A percentile compares a stretch with the other conserved stretches of the same genome.
Evolutionary conservation across 352 stramenopile species (phyloP).

Genomic region (Phytophthora fragariae): DNA sequence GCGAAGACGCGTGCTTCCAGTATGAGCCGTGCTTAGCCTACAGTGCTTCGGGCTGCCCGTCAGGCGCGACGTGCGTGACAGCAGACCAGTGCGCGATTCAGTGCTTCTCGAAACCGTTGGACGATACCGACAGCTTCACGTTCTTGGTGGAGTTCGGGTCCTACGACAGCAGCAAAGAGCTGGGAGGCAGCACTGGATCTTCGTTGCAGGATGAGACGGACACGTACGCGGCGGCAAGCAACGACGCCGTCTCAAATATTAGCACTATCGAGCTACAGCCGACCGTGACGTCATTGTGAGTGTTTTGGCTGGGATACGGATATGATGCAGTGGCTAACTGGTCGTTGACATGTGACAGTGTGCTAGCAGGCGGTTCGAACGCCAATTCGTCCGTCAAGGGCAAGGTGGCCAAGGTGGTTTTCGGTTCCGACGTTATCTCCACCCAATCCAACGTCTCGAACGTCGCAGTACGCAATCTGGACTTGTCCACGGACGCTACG

Average conservation of each 20-base stretch:
- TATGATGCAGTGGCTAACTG: neutral
- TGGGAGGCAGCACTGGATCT: slow-evolving; percentile 16
- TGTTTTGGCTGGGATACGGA: neutral
- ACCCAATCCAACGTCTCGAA: slow-evolving; percentile 35
- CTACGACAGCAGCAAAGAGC: slow-evolving; percentile 39
- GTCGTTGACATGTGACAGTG: slow-evolving; percentile 16
- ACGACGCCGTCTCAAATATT: slow-evolving; percentile 43
- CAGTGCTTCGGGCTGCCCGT: slow-evolving; percentile 32
- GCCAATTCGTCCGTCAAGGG: slow-evolving; percentile 37
- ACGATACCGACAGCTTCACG: slow-evolving; percentile 48
- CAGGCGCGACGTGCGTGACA: slow-evolving; percentile 30
- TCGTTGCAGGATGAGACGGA: slow-evolving; percentile 36
- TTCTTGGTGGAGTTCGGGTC: slow-evolving; percentile 66
- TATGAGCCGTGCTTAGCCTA: slow-evolving; percentile 66
- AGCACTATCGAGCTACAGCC: slow-evolving; percentile 32
- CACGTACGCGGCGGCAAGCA: slow-evolving; percentile 41
- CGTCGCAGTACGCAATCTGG: slow-evolving; percentile 44
- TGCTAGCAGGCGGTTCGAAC: slow-evolving; percentile 35
- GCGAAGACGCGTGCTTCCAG: slow-evolving; percentile 47
- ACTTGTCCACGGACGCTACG: slow-evolving; percentile 29
- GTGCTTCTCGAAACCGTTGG: slow-evolving; percentile 46
- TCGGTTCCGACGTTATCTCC: slow-evolving; percentile 38
- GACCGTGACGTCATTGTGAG: slow-evolving; percentile 40
- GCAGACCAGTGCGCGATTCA: slow-evolving; percentile 51
- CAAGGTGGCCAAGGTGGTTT: slow-evolving; percentile 46